phyloP scores from a whole-genome alignment of 192 early-diverging fungal genomes.

The Phlyctochytrium arcticum region DNA sequence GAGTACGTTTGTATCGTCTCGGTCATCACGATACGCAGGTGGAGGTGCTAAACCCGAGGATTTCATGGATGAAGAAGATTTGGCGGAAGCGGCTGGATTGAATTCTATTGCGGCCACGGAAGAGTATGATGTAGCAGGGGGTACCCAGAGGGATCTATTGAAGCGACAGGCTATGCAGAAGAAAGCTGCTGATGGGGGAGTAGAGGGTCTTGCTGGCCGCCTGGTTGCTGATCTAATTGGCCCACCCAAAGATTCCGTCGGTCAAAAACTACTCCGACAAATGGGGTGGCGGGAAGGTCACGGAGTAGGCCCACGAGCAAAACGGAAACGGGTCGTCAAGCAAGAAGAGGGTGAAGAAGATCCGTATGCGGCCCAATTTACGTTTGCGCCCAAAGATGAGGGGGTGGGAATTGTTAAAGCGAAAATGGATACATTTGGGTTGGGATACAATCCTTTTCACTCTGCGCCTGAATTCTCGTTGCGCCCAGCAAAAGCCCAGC shows the following conservation, averaged over 20 bases:
- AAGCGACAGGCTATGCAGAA: constrained; percentile 41
- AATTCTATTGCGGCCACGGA: constrained; percentile 56
- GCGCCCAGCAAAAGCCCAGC: background rate
- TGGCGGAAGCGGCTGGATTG: constrained; percentile 54
- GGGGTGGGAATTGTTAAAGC: constrained; percentile 18
- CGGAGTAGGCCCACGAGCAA: constrained; percentile 71
- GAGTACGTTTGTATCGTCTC: constrained; percentile 71
- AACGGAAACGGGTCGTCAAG: constrained; percentile 40
- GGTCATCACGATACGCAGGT: constrained; percentile 50
- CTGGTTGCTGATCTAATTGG: constrained; percentile 58
- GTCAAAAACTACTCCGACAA: constrained; percentile 60
- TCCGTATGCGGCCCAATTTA: constrained; percentile 40
- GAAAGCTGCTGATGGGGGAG: constrained; percentile 44
- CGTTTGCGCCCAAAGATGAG: constrained; percentile 67
- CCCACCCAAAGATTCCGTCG: constrained; percentile 61
- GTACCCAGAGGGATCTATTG: constrained; percentile 56
- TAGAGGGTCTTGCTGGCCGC: constrained; percentile 37
- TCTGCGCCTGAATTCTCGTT: constrained; percentile 61
- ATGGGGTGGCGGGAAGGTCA: constrained; percentile 92
- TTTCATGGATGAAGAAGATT: constrained; percentile 97
- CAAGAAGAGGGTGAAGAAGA: no score
- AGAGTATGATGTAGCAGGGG: constrained; percentile 66
- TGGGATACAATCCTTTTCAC: constrained; percentile 68
- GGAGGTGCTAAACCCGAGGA: constrained; percentile 64
- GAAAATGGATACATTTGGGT: constrained; percentile 53